Base-by-base conservation (phyloP, 2,329 filamentous ascomycete genomes). In the Trichoderma sp. region DNA sequence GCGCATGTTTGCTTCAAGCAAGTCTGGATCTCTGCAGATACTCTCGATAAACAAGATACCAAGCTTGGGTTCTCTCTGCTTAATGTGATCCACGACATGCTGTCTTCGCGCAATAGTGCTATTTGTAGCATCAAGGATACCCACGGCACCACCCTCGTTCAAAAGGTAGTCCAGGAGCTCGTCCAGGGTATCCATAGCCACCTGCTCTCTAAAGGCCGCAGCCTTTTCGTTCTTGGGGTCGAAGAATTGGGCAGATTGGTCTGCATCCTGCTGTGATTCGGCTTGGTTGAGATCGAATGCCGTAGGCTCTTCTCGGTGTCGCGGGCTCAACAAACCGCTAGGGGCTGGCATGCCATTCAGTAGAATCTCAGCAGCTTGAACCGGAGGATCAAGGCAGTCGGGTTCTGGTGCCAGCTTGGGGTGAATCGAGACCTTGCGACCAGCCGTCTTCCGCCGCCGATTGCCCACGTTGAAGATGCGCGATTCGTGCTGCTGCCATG, bases 381-480 rank as follows among this genome's bases (percentile, higher is more conserved):
- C 83, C 7, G 86, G 85, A 20, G 83, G 79, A 73, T 87, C 84
- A 63, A 82, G 80, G 30, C 79, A 77, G 30, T 78, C 76, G 73
- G 74, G 81, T 76, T 83, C 82, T 1, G 78, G 78, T 1, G 76
- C 75, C 64, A 81, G 74, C 55, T 76, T 80, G 8, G 79, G 75
- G 65, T 78, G 79, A 71, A 79, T 76, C 4, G 80, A 74, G n/a
- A 81, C 80, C 30, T 81, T 81, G 58, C 85, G 80, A 17, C 92
- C 92, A 57, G 92, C 93, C 20, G 91, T 93, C 65, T 95, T 89
- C 76, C 96, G 91, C 77, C 96, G 88, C 78, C 94, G 88, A 81
- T 97, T 95, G 73, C 96, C 96, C 47, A 99, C 96, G 78, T 99
- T 99, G 88, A 99, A 99, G 76, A 99, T 98, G 75, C 88, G 89